phyloP scores from a whole-genome alignment of 192 early-diverging fungal genomes.

The Oehlia diaphana region DNA sequence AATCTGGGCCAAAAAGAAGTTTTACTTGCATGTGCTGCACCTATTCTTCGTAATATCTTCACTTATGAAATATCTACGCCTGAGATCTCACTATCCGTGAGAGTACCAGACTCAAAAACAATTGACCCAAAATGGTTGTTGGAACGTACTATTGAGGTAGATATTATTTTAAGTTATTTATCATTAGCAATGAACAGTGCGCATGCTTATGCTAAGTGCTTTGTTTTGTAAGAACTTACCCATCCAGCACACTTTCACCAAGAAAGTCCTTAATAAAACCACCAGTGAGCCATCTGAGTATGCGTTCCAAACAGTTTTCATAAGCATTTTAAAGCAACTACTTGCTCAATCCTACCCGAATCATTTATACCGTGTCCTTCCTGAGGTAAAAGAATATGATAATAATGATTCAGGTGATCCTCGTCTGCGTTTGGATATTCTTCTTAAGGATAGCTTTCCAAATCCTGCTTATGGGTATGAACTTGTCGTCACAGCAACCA shows the following conservation, averaged over 20 bases:
- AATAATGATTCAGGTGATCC: background rate
- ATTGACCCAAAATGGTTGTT: background rate
- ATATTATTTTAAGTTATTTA: background rate
- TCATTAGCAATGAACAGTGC: background rate
- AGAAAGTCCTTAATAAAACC: background rate
- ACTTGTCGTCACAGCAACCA: background rate
- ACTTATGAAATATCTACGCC: background rate
- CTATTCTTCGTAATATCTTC: background rate
- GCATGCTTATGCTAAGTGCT: background rate
- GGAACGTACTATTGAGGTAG: background rate
- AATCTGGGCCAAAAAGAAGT: background rate
- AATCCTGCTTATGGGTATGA: background rate
- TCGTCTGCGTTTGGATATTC: background rate
- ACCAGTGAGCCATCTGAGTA: background rate
- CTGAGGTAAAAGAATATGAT: slow-evolving; percentile 13
- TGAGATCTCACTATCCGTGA: background rate
- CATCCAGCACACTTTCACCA: background rate
- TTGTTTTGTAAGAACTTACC: background rate
- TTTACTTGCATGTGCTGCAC: background rate
- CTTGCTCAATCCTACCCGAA: background rate
- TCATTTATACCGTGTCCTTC: background rate
- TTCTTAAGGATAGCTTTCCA: background rate
- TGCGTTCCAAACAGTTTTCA: background rate
- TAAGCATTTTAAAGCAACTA: background rate
- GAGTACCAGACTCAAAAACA: background rate